These are phyloP conservation scores for Myxozyma udenii DNA, from an alignment of 805 yeast genomes.

Conservation along the genomic window DNA sequence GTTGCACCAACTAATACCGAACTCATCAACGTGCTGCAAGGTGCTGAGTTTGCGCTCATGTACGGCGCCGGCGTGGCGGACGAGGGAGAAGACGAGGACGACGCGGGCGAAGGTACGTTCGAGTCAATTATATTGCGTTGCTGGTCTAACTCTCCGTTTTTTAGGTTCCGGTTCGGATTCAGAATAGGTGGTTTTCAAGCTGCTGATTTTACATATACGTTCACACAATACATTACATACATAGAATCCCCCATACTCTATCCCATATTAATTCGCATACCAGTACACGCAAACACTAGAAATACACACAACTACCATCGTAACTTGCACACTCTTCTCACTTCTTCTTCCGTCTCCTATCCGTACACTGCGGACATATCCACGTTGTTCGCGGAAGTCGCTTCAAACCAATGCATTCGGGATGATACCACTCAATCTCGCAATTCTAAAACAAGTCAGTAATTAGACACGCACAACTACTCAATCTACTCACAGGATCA, in stretches of 20 bases:
- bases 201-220: background rate
- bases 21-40: slow-evolving; percentile 62
- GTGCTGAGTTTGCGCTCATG: slow-evolving; percentile 70
- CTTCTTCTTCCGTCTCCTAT: slow-evolving; percentile 1
- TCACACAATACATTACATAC: background rate
- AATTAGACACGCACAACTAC: no score
- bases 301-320: background rate
- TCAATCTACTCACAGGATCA: no score
- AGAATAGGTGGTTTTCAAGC: slow-evolving; percentile 16
- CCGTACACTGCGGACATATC: slow-evolving; percentile 67
- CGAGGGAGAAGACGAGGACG: slow-evolving; percentile 17
- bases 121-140: background rate
- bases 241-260: background rate
- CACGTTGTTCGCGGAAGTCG: slow-evolving; percentile 84
- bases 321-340: background rate
- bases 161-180: slow-evolving; percentile 29
- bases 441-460: no score
- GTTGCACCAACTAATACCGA: slow-evolving; percentile 53
- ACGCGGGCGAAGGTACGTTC: slow-evolving; percentile 24
- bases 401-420: slow-evolving; percentile 85
- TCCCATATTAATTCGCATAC: no score
- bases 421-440: slow-evolving; percentile 91
- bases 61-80: slow-evolving; percentile 28
- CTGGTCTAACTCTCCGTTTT: background rate
- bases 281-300: background rate